phyloP scores from a whole-genome alignment of 257 asterid species.

The Gentiana straminea region DNA sequence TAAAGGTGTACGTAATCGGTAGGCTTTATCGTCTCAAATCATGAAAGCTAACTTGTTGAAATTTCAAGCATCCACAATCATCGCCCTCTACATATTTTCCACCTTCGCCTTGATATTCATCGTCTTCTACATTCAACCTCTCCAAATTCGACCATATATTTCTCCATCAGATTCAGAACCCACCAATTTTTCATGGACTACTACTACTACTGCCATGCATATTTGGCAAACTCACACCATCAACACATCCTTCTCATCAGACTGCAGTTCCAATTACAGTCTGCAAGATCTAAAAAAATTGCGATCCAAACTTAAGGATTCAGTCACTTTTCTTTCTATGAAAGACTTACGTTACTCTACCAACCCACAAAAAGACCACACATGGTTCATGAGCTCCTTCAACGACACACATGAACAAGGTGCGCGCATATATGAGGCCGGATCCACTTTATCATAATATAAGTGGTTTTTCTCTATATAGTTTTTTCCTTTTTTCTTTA shows the following conservation, averaged over 20 bases:
- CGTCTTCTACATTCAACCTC: constrained; percentile 43
- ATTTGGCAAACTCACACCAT: constrained; percentile 25
- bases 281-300: constrained; percentile 17
- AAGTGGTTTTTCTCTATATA: too few relatives aligned
- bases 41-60: too few relatives aligned
- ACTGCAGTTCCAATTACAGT: not conserved
- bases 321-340: constrained; percentile 58
- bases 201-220: constrained; percentile 10
- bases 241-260: constrained; percentile 7
- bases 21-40: too few relatives aligned
- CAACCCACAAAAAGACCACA: constrained; percentile 48
- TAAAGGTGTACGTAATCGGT: too few relatives aligned
- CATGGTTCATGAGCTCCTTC: constrained; percentile 84
- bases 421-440: constrained; percentile 1
- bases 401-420: constrained; percentile 46
- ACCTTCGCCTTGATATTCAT: constrained; percentile 25
- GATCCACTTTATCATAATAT: too few relatives aligned
- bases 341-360: constrained; percentile 50
- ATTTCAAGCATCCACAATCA: too few relatives aligned
- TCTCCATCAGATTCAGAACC: constrained; percentile 10
- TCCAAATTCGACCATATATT: constrained; percentile 15
- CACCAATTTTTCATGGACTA: constrained; percentile 15
- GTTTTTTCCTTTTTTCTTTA: too few relatives aligned
- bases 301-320: constrained; percentile 25
- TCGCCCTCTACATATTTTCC: constrained; percentile 19